These are phyloP conservation scores for Primulina eburnea DNA, from an alignment of 257 asterid genomes.

Conservation along the genomic window DNA sequence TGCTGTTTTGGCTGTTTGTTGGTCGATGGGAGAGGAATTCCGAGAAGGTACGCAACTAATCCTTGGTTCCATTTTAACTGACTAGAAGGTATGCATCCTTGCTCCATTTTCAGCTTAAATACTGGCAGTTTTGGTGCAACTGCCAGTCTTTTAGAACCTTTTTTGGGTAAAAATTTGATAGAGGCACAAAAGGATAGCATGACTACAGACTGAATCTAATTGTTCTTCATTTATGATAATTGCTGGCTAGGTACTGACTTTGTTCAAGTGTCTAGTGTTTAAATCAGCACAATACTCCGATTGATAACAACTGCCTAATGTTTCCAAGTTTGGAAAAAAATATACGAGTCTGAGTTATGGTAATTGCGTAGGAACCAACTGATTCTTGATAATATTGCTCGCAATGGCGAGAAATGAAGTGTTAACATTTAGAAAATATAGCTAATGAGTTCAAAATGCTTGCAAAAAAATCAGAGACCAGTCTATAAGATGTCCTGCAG, in stretches of 20 bases:
- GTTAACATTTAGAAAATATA: background rate
- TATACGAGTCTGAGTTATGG: background rate
- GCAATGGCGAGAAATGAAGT: background rate
- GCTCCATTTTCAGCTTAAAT: slow-evolving; percentile 21
- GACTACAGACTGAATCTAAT: background rate
- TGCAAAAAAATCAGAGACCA: slow-evolving; percentile 12
- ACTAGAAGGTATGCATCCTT: slow-evolving; percentile 8
- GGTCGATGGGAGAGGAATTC: slow-evolving; percentile 38
- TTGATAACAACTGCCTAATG: slow-evolving; percentile 11
- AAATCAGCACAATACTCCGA: background rate
- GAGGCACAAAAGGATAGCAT: slow-evolving; percentile 1
- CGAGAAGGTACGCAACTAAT: slow-evolving; percentile 40
- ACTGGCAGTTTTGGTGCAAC: background rate
- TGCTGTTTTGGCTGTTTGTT: slow-evolving; percentile 54
- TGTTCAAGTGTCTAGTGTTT: background rate
- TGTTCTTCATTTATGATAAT: slow-evolving; percentile 6
- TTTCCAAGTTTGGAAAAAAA: background rate
- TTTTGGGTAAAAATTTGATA: background rate
- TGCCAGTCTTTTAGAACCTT: slow-evolving; percentile 2
- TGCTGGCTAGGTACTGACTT: slow-evolving; percentile 1
- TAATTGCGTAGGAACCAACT: background rate
- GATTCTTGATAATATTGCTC: slow-evolving; percentile 17
- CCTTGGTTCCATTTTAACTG: background rate
- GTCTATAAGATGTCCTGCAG: background rate
- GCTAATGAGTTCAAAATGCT: slow-evolving; percentile 1